Evolutionary conservation across 2,329 filamentous ascomycete genomes (phyloP), one percentile per base, ranked within the genome.

Genomic region (Colletotrichum higginsianum): DNA sequence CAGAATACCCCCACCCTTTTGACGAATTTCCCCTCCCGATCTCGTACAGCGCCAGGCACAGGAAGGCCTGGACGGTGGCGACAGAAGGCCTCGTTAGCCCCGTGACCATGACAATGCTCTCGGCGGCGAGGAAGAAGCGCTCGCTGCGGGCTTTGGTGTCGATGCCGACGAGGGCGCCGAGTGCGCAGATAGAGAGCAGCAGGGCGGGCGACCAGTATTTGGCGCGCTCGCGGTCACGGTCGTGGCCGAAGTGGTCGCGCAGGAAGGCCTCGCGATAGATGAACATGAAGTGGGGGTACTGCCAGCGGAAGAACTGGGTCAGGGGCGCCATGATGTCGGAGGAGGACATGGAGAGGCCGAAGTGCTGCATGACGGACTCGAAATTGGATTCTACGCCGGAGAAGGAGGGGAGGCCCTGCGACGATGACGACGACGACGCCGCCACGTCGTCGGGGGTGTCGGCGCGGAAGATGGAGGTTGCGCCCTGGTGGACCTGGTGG

Each of bases 241-340:
- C 49, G 4, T 26, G 23, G 7, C 73, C 68, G 30, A 76, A 76
- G 30, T 79, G 75, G 12, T 71, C 64, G 21, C 68, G 18, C 5
- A 72, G 53, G n/a, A 79, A 79, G 0, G 76, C 77, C 26, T 79
- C 78, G 0, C 78, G 76, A 38, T 79, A 79, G 2, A 79, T 75
- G 53, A 79, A 79, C 75, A 79, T 78, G 72, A 79, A 79, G n/a
- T 79, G 74, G 5, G 77, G 76, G 38, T 78, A 79, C 57, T 79
- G 77, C 73, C 75, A 77, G n/a, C 69, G 74, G 67, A 79, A 79
- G 57, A 79, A 79, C 2, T 74, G 71, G 26, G 74, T 58, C 1
- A 79, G 57, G 0, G 74, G 73, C 8, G 74, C 63, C 1, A 66
- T 72, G 21, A 79, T 72, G 3, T 75, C 56, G 16, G 74, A 68